Percentiles rank a stretch among this genome's conserved stretches.
Conservation (phyloP, 1,139 yeast species). For the Candida labiduridarum region DNA sequence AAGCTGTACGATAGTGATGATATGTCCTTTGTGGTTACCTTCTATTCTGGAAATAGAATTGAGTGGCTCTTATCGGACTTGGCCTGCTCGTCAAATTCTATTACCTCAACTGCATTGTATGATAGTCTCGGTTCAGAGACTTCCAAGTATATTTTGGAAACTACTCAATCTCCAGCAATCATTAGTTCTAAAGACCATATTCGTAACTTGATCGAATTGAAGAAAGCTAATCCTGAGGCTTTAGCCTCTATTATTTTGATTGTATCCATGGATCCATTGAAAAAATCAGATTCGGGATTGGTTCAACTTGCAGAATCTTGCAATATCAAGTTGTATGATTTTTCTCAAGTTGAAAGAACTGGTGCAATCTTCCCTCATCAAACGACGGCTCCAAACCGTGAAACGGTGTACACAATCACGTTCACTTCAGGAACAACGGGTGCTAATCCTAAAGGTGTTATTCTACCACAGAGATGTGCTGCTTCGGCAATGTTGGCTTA, state of each 20-base stretch:
- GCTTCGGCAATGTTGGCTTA: conserved; percentile 23
- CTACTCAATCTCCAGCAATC: conserved; percentile 39
- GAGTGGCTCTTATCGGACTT: conserved; percentile 45
- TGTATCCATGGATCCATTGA: conserved; percentile 41
- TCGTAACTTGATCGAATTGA: conserved; percentile 27
- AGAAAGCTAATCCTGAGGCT: conserved; percentile 24
- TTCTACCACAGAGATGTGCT: conserved; percentile 34
- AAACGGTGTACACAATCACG: conserved; percentile 39
- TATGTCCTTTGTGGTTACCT: conserved; percentile 35
- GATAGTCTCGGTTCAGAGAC: conserved; percentile 43
- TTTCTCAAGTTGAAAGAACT: conserved; percentile 32
- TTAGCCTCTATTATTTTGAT: conserved; percentile 32
- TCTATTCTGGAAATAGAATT: conserved; percentile 36
- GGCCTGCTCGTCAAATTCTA: conserved; percentile 37
- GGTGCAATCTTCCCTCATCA: conserved; percentile 28
- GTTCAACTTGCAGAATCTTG: conserved; percentile 23
- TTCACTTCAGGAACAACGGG: conserved; percentile 50
- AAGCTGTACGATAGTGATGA: conserved; percentile 24
- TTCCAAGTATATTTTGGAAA: conserved; percentile 35
- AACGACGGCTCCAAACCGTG: conserved; percentile 30
- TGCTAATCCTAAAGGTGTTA: conserved; percentile 42
- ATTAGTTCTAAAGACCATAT: conserved; percentile 36
- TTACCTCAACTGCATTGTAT: conserved; percentile 42
- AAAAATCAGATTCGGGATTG: conserved; percentile 20
- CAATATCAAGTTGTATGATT: conserved; percentile 31